Evolutionary conservation across 2,329 filamentous ascomycete genomes (phyloP).

Genomic region (Trichoderma gracile): DNA sequence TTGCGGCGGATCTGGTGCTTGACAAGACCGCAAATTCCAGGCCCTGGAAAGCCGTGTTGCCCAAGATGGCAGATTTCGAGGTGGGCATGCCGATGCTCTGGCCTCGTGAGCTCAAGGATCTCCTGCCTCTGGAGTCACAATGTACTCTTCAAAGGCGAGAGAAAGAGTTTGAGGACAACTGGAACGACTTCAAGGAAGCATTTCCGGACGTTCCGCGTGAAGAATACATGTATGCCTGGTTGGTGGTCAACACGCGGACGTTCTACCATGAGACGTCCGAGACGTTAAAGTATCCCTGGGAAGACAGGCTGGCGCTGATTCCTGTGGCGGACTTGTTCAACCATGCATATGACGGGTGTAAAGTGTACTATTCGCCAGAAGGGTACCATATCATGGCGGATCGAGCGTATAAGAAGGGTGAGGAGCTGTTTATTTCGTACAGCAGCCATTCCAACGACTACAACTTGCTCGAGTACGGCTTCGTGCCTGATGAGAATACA

Average conservation of each 20-base stretch:
- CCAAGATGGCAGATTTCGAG: conserved; percentile 60
- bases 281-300: conserved; percentile 25
- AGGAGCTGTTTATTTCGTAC: conserved; percentile 70
- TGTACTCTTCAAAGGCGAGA: conserved; percentile 56
- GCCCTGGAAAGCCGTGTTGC: conserved; percentile 68
- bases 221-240: conserved; percentile 14
- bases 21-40: conserved; percentile 50
- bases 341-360: conserved; percentile 14
- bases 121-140: conserved; percentile 48
- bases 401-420: conserved; percentile 43
- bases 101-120: conserved; percentile 46
- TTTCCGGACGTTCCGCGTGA: conserved; percentile 37
- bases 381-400: conserved; percentile 11
- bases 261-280: conserved; percentile 18
- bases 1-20: conserved; percentile 68
- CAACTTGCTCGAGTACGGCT: conserved; percentile 67
- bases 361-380: neutral
- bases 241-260: conserved; percentile 20
- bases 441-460: conserved; percentile 72
- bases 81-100: conserved; percentile 46
- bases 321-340: conserved; percentile 26
- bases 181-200: conserved; percentile 37
- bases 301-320: conserved; percentile 20
- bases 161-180: conserved; percentile 45
- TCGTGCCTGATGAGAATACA: conserved; percentile 49